A percentile compares a stretch with the other conserved stretches of the same genome.
Evolutionary conservation across 169 alveolate genomes (phyloP).

Genomic region (Cryptosporidium baileyi): DNA sequence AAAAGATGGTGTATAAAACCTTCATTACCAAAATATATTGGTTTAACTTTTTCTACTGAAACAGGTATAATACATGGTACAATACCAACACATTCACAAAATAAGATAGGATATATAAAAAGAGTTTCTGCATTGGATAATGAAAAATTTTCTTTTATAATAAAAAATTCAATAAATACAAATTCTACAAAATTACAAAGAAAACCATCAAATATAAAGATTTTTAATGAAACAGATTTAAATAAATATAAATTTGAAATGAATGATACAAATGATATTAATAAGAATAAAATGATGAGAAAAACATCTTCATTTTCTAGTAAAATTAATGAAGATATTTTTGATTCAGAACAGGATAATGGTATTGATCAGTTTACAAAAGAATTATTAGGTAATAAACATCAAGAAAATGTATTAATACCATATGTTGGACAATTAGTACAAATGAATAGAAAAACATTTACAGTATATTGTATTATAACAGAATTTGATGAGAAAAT

Average conservation of each 20-base stretch:
- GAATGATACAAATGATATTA: neutral
- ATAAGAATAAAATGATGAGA: neutral
- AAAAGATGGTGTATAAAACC: constrained; percentile 43
- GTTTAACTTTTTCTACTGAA: constrained; percentile 10
- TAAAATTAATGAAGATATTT: neutral
- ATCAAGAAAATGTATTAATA: neutral
- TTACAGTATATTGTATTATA: constrained; percentile 24
- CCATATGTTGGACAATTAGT: constrained; percentile 8
- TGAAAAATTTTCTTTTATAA: neutral
- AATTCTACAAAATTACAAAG: neutral
- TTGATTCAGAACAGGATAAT: neutral
- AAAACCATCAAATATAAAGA: neutral
- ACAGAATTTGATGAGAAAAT: constrained; percentile 4
- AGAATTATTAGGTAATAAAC: neutral
- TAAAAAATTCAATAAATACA: neutral
- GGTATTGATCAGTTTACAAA: neutral
- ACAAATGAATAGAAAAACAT: constrained; percentile 37
- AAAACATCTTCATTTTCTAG: neutral
- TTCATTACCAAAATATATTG: constrained; percentile 25
- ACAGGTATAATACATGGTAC: constrained; percentile 16
- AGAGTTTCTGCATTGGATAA: neutral
- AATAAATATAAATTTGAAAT: no score
- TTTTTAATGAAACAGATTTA: neutral
- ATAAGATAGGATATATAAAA: neutral
- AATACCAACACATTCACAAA: constrained; percentile 3